Conservation (phyloP, 2,329 filamentous ascomycete genomes). For the Beauveria brongniartii region DNA sequence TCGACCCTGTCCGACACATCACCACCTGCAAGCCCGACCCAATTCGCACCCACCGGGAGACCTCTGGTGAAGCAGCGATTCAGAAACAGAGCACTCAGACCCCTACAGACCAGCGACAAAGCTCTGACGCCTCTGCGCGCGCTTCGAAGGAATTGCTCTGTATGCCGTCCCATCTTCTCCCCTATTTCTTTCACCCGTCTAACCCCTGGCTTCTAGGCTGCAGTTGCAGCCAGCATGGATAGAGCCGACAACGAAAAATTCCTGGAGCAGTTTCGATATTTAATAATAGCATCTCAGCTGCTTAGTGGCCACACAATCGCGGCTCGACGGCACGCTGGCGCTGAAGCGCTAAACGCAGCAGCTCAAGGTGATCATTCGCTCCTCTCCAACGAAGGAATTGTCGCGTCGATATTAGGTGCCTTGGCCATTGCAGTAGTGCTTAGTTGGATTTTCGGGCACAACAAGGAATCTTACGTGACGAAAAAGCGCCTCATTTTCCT, state of each 20-base stretch:
- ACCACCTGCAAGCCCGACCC: slow-evolving; percentile 38
- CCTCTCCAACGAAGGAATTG: slow-evolving; percentile 35
- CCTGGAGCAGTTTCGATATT: slow-evolving; percentile 87
- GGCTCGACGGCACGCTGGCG: slow-evolving; percentile 22
- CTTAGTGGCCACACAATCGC: slow-evolving; percentile 60
- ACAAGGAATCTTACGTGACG: slow-evolving; percentile 40
- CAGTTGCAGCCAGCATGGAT: slow-evolving; percentile 64
- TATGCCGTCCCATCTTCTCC: slow-evolving; percentile 24
- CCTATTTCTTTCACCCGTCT: not conserved
- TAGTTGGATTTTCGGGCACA: slow-evolving; percentile 56
- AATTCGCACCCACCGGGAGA: slow-evolving; percentile 49
- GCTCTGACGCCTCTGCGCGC: slow-evolving; percentile 32
- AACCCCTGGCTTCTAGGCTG: slow-evolving; percentile 39
- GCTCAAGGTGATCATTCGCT: slow-evolving; percentile 20
- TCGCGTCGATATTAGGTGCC: slow-evolving; percentile 44
- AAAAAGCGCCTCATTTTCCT: slow-evolving; percentile 46
- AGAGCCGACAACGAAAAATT: slow-evolving; percentile 76
- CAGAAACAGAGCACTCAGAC: slow-evolving; percentile 37
- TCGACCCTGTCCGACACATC: slow-evolving; percentile 34
- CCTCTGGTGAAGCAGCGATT: slow-evolving; percentile 47
- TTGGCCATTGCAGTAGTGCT: slow-evolving; percentile 62
- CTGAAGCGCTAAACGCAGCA: slow-evolving; percentile 13
- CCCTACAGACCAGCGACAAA: slow-evolving; percentile 29
- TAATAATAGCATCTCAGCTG: slow-evolving; percentile 84
- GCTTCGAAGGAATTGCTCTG: slow-evolving; percentile 43